These are phyloP conservation scores for Podila minutissima DNA, from an alignment of 192 early-diverging fungal genomes.

Conservation along the genomic window DNA sequence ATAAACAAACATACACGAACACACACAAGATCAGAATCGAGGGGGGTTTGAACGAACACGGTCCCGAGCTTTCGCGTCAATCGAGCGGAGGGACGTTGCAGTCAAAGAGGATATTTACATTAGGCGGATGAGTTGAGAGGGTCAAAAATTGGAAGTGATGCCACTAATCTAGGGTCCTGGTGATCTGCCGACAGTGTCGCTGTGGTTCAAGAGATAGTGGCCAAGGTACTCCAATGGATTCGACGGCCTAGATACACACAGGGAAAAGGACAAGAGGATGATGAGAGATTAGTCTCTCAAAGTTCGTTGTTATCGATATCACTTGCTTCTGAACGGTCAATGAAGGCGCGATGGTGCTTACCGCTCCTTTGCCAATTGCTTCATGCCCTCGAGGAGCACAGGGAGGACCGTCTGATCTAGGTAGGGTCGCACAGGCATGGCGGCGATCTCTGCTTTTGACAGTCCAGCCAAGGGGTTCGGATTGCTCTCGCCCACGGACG, in stretches of 20 bases:
- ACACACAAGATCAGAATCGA: too few relatives aligned
- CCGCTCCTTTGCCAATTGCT: slow-evolving; percentile 59
- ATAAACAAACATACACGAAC: too few relatives aligned
- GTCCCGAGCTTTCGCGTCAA: too few relatives aligned
- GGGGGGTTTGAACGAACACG: too few relatives aligned
- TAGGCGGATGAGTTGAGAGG: background rate
- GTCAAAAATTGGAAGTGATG: background rate
- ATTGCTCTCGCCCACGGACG: slow-evolving; percentile 12
- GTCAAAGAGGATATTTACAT: background rate
- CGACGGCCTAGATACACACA: slow-evolving; percentile 40
- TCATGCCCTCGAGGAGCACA: slow-evolving; percentile 61
- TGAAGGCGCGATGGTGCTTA: slow-evolving; percentile 2
- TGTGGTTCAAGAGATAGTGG: slow-evolving; percentile 49
- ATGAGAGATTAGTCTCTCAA: background rate
- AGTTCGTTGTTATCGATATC: background rate
- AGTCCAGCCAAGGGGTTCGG: slow-evolving; percentile 36
- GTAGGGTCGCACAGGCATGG: slow-evolving; percentile 55
- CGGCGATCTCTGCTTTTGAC: slow-evolving; percentile 29
- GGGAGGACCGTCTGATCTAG: slow-evolving; percentile 65
- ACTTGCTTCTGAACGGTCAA: too few relatives aligned
- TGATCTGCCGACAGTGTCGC: slow-evolving; percentile 38
- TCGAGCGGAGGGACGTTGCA: too few relatives aligned
- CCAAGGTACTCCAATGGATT: slow-evolving; percentile 60
- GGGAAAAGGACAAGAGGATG: background rate
- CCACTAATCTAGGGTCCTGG: slow-evolving; percentile 27